phyloP scores from a whole-genome alignment of 225 moss, liverwort and hornwort genomes.

The Marchantia paleacea region DNA sequence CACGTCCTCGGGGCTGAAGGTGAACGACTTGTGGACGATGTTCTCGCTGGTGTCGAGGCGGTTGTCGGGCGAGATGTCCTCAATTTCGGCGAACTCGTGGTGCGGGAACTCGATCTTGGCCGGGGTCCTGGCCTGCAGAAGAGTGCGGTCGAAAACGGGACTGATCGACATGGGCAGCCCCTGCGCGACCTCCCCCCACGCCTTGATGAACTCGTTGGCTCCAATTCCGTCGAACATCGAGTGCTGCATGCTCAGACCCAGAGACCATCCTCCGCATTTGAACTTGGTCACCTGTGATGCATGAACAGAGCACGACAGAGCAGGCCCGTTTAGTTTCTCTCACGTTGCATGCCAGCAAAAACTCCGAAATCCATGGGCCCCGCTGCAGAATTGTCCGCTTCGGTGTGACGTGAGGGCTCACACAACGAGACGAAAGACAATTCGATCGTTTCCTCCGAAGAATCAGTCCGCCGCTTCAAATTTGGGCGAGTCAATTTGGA shows the following conservation, averaged over 20 bases:
- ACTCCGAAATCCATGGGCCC: no score
- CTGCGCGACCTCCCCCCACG: slow-evolving; percentile 74
- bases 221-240: slow-evolving; percentile 74
- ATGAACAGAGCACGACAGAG: no score
- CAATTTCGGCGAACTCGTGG: slow-evolving; percentile 40
- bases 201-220: slow-evolving; percentile 63
- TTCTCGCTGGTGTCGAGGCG: slow-evolving; percentile 23
- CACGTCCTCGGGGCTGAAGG: slow-evolving; percentile 38
- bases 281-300: slow-evolving; percentile 73
- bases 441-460: no score
- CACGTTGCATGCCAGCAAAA: no score
- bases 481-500: no score
- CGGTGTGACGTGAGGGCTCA: no score
- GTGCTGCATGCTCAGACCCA: slow-evolving; percentile 76
- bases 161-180: slow-evolving; percentile 37
- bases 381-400: no score
- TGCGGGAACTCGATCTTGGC: slow-evolving; percentile 36
- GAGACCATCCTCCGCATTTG: slow-evolving; percentile 71
- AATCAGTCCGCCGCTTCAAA: no score
- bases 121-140: slow-evolving; percentile 38
- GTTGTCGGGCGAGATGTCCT: slow-evolving; percentile 33
- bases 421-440: no score
- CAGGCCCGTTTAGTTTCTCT: no score
- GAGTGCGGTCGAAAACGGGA: slow-evolving; percentile 31
- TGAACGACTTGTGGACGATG: slow-evolving; percentile 47